Base-by-base conservation (phyloP, 1,284 basidiomycete species). In the Ganoderma lingzhi region DNA sequence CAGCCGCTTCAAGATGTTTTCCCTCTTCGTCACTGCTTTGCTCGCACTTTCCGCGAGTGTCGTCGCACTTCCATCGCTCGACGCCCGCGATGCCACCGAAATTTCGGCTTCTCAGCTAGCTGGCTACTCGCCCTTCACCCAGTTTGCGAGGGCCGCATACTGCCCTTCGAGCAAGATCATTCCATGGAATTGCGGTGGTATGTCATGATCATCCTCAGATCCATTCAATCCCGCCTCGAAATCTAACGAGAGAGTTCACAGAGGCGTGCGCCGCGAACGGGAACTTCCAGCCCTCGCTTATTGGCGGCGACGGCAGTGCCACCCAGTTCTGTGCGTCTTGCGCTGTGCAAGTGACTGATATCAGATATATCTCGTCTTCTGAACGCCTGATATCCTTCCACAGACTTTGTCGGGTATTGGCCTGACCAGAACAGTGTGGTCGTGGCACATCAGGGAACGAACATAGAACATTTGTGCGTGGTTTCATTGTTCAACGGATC, bases 61-160 rank as follows among this genome's bases (percentile, higher is more conserved):
- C 6, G 56, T 58, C 6, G 67, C 65, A 6, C 61, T 64, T 35
- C 69, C 71, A 42, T 23, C 67, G 14, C 69, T 53, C 30, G 55
- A 58, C 10, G 44, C 53, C 6, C 71, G 69, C 15, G 65, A 23
- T 14, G 65, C 63, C 6, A 69, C 42, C 1, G 1, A 39, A 19
- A 10, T 73, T 6, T 58, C 71, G 9, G 59, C 32, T 35, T 10
- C 61, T 59, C 61, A 71, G 19, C 30, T 87, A 28, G 68, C 79
- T 3, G 75, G 71, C 19, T 80, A 84, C 59, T 78, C 79, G 14
- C 84, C 86, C 3, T 88, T 83, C 69, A 81, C 84, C 0, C 79
- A 86, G 74, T 84, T 88, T 71, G 85, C 87, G 39, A 78, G 85
- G 60, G 86, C 86, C 23, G 85, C 87, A 19, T 88, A 88, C 73